phyloP scores from a whole-genome alignment of 2,329 filamentous ascomycete genomes.

The Bipolaris sorokiniana region DNA sequence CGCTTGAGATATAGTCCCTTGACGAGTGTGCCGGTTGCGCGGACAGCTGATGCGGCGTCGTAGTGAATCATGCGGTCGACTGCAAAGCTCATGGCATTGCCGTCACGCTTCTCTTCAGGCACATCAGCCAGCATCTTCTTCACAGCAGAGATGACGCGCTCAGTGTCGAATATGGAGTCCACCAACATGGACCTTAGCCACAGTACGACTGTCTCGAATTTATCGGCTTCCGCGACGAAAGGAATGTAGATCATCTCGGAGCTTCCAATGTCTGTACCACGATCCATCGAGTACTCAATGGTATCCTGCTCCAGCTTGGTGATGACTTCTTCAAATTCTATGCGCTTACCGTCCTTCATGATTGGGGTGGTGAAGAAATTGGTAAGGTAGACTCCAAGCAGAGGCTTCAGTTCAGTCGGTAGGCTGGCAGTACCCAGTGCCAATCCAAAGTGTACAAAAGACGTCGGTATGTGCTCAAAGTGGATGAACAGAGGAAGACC shows the following conservation, averaged over 20 bases:
- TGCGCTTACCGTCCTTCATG: conserved; percentile 71
- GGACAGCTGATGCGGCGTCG: conserved; percentile 74
- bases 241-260: conserved; percentile 80
- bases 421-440: conserved; percentile 79
- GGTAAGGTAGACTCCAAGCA: conserved; percentile 83
- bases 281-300: conserved; percentile 77
- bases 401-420: conserved; percentile 80
- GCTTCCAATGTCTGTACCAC: conserved; percentile 72
- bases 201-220: conserved; percentile 79
- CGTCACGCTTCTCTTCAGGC: conserved; percentile 88
- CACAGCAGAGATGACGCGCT: conserved; percentile 64
- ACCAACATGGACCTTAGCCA: conserved; percentile 90
- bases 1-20: conserved; percentile 87
- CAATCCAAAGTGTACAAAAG: conserved; percentile 85
- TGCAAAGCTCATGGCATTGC: conserved; percentile 67
- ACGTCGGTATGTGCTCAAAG: conserved; percentile 91
- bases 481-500: conserved; percentile 87
- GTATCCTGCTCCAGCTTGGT: conserved; percentile 91
- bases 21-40: conserved; percentile 81
- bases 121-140: conserved; percentile 89
- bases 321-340: conserved; percentile 92
- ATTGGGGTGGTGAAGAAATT: conserved; percentile 97
- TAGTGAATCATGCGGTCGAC: conserved; percentile 80
- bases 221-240: conserved; percentile 86
- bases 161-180: conserved; percentile 84